Percentiles rank a stretch among this genome's conserved stretches.
Conservation (phyloP, 2,329 filamentous ascomycete genomes). For the Arthrobotrys iridis region DNA sequence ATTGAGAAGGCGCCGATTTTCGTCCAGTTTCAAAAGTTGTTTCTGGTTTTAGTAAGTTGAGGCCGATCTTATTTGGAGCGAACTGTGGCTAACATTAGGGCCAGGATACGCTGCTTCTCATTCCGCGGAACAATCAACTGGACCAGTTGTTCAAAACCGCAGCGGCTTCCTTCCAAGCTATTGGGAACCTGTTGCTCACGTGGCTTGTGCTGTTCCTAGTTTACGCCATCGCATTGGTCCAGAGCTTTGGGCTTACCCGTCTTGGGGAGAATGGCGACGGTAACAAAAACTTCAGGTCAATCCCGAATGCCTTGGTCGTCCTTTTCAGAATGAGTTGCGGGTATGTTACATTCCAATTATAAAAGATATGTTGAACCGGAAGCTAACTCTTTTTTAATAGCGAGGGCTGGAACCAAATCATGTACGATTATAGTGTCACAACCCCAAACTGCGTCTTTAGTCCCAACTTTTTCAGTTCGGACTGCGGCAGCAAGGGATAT, state of each 20-base stretch:
- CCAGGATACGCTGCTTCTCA: constrained; percentile 66
- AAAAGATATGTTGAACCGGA: neutral
- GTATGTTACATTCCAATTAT: constrained; percentile 34
- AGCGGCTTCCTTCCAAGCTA: constrained; percentile 88
- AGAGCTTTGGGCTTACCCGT: constrained; percentile 92
- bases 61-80: neutral
- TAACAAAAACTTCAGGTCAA: constrained; percentile 91
- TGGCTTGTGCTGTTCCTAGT: constrained; percentile 98
- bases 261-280: constrained; percentile 77
- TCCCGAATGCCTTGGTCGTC: constrained; percentile 91
- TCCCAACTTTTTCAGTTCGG: constrained; percentile 80
- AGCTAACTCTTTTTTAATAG: constrained; percentile 61
- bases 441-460: constrained; percentile 79
- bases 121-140: constrained; percentile 93
- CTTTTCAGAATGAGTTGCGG: constrained; percentile 90
- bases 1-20: constrained; percentile 70
- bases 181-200: constrained; percentile 89
- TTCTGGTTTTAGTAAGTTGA: constrained; percentile 74
- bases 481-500: constrained; percentile 92
- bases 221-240: constrained; percentile 94
- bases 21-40: constrained; percentile 88
- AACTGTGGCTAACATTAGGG: neutral
- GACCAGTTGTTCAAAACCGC: constrained; percentile 99
- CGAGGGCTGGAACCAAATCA: constrained; percentile 95
- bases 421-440: constrained; percentile 92